Base-by-base conservation (phyloP, 805 yeast genomes). In the Teunomyces cretensis region DNA sequence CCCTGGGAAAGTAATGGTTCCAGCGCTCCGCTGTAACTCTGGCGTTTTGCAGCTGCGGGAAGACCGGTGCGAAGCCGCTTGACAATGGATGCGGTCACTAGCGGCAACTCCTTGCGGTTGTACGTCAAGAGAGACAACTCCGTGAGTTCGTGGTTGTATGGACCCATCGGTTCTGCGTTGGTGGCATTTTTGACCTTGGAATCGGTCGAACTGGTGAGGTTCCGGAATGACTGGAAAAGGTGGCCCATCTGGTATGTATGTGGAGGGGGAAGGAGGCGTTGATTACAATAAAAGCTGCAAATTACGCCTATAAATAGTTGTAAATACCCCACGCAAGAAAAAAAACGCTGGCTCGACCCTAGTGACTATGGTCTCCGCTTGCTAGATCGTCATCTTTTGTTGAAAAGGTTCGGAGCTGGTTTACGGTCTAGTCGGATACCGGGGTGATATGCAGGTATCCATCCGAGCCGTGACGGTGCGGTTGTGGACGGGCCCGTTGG, bases 61-160 rank as follows among this genome's bases (percentile, higher is more conserved):
- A 19, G 14, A 13, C 14, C 12, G 4, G 27, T 14, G 22, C 27
- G 62, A 3, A 81, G 50, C 38, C 79, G 60, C 51, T 72, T 78
- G 14, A 57, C 56, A 3, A 82, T 47, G 5, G 70, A 65, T 26
- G 61, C 62, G 5, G 64, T 61, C 6, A 81, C 74, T 26, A 64
- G 67, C 12, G 60, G 57, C 24, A 77, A 52, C 9, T 74, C 67
- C 48, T 63, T 65, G 12, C 67, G 49, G 39, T 70, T 60, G 44
- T 65, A 69, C 0, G 86, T 72, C 16, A 79, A 57, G 2, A 67
- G 61, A 0, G 84, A 71, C 2, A 82, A 61, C 41, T 79, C 80
- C 46, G 75, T 74, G 56, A 82, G 64, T 47, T 81, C 76, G 5
- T 74, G 65, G n/a, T 80, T 77, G 6, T 78, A 76, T 0, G 84